Conservation (phyloP, 257 asterid genomes). For the Nicotiana benthamiana region DNA sequence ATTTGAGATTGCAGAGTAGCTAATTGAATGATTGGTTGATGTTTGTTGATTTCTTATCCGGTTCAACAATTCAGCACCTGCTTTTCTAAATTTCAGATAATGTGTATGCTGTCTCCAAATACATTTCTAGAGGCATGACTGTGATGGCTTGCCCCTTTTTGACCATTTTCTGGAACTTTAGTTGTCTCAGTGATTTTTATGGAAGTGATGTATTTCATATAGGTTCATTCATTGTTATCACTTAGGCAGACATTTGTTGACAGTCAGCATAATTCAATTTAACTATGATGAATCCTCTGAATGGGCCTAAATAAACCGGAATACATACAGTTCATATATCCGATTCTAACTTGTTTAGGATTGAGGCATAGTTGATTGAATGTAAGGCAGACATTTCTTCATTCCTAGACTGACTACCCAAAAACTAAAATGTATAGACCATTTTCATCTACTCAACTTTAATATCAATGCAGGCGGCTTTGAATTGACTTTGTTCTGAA, state of each 20-base stretch:
- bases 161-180: neutral
- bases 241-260: neutral
- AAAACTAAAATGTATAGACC: neutral
- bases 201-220: neutral
- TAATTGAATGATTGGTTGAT: neutral
- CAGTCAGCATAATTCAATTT: neutral
- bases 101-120: neutral
- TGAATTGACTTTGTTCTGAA: neutral
- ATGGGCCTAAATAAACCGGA: neutral
- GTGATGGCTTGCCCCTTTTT: neutral
- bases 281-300: neutral
- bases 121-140: neutral
- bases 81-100: neutral
- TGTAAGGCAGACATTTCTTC: neutral
- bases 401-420: neutral
- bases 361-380: neutral
- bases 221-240: neutral
- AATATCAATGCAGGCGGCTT: neutral
- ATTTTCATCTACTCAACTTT: neutral
- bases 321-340: neutral
- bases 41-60: neutral
- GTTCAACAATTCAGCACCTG: neutral
- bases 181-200: neutral
- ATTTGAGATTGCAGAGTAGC: neutral
- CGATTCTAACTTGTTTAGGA: neutral